phyloP scores from a whole-genome alignment of 257 asterid species.

The Primulina tabacum region DNA sequence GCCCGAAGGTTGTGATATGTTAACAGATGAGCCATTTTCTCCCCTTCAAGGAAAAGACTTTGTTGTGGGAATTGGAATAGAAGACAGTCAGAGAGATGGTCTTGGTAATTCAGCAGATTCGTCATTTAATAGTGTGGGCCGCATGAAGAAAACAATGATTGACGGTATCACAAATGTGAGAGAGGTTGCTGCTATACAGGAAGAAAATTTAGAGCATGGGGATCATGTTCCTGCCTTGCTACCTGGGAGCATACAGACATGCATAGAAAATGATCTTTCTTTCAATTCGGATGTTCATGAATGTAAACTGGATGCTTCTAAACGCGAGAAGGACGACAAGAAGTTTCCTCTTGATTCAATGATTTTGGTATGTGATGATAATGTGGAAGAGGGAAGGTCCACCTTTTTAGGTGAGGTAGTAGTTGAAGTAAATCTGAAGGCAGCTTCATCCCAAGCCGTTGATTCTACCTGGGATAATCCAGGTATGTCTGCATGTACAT shows the following conservation, averaged over 20 bases:
- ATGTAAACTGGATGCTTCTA: conserved; percentile 31
- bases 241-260: conserved; percentile 33
- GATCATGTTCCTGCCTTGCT: conserved; percentile 30
- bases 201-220: conserved; percentile 34
- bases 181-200: conserved; percentile 6
- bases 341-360: conserved; percentile 30
- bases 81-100: conserved; percentile 29
- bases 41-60: conserved; percentile 33
- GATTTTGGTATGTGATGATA: conserved; percentile 32
- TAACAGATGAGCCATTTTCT: conserved; percentile 27
- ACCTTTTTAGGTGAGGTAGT: conserved; percentile 29
- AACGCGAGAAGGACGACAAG: conserved; percentile 30
- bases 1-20: conserved; percentile 30
- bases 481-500: conserved; percentile 33
- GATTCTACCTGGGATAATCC: conserved; percentile 26
- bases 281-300: conserved; percentile 21
- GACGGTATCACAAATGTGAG: conserved; percentile 22
- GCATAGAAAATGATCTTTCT: neutral
- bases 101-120: conserved; percentile 22
- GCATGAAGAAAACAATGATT: conserved; percentile 30
- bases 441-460: conserved; percentile 31
- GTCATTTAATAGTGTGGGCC: conserved; percentile 28
- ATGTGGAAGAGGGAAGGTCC: conserved; percentile 25
- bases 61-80: conserved; percentile 22
- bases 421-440: conserved; percentile 32